Conservation (phyloP, 305 asterid species). For the Fraxinus floribunda region DNA sequence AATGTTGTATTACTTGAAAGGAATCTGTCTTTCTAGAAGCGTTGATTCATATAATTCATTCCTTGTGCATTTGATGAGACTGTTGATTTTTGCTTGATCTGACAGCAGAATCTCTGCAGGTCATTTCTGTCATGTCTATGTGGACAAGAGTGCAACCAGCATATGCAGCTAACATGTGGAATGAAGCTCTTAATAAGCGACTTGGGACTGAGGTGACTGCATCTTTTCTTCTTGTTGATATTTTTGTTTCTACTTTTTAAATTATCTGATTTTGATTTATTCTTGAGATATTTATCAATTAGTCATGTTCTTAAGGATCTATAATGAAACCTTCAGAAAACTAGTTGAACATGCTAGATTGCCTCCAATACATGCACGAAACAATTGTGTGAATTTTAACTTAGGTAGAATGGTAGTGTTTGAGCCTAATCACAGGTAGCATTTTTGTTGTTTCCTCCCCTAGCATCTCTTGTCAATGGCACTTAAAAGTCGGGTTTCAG, state of each 20-base stretch:
- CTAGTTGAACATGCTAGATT: background rate
- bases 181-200: constrained; percentile 97
- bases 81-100: constrained; percentile 5
- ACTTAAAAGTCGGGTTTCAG: background rate
- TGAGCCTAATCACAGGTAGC: background rate
- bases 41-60: background rate
- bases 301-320: background rate
- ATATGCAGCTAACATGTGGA: constrained; percentile 99
- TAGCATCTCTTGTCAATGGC: background rate
- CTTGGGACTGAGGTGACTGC: constrained; percentile 85
- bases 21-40: background rate
- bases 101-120: constrained; percentile 47
- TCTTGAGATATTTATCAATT: background rate
- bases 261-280: background rate
- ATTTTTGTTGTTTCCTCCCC: background rate
- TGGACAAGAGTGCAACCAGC: constrained; percentile 99
- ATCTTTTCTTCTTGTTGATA: constrained; percentile 22
- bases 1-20: background rate
- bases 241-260: background rate
- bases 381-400: background rate
- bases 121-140: constrained; percentile 98
- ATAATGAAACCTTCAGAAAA: background rate
- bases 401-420: background rate
- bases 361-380: background rate
- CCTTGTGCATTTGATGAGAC: constrained; percentile 1